Percentiles rank a stretch among this genome's conserved stretches.
Conservation (phyloP, 2,329 filamentous ascomycete genomes). For the Aureobasidium sp. region DNA sequence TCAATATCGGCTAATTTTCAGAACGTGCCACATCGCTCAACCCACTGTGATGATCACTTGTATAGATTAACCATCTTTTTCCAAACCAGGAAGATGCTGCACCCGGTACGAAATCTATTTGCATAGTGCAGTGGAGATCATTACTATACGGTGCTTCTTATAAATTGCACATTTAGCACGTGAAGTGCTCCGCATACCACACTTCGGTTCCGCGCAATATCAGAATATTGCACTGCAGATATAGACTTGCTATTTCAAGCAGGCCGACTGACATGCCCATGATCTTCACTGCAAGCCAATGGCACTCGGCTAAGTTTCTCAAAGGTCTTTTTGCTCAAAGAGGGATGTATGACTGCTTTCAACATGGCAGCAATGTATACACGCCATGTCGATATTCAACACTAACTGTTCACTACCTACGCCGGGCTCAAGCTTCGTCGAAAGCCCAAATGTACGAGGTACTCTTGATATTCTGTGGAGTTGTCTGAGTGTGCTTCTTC, state of each 20-base stretch:
- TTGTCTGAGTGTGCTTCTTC: slow-evolving; percentile 8
- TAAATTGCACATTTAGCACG: not conserved
- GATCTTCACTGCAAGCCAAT: not conserved
- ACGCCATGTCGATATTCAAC: not conserved
- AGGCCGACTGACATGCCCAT: too few relatives aligned
- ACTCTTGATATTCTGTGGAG: slow-evolving; percentile 11
- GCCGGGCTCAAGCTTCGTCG: not conserved
- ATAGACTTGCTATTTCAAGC: not conserved
- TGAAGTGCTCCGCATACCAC: not conserved
- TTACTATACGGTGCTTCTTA: too few relatives aligned
- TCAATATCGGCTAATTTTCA: too few relatives aligned
- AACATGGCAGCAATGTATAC: not conserved
- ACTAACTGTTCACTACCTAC: not conserved
- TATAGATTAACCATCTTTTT: too few relatives aligned
- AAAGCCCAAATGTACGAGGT: slow-evolving; percentile 3
- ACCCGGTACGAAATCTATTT: too few relatives aligned
- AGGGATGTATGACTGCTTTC: not conserved
- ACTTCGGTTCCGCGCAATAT: not conserved
- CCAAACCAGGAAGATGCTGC: too few relatives aligned
- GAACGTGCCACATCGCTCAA: not conserved
- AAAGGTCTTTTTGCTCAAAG: not conserved
- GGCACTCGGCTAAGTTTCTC: not conserved
- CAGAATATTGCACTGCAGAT: not conserved
- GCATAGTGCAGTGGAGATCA: too few relatives aligned
- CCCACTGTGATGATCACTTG: not conserved